Conservation (phyloP, 345 rosid species). For the Mercurialis annua region DNA sequence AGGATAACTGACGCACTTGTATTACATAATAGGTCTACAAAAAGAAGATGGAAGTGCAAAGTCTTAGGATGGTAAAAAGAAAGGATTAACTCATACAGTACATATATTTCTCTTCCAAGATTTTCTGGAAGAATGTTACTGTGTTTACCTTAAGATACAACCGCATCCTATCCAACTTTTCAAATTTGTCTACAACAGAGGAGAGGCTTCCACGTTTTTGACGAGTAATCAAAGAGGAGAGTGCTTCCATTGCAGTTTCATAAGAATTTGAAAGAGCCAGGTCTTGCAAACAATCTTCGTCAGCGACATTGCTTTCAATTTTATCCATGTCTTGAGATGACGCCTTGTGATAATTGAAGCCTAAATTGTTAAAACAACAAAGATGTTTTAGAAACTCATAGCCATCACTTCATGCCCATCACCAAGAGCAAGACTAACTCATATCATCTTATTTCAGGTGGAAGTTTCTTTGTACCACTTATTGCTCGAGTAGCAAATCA, state of each 20-base stretch:
- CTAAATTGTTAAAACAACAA: slow-evolving; percentile 35
- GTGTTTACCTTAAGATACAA: slow-evolving; percentile 67
- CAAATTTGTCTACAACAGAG: slow-evolving; percentile 38
- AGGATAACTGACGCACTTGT: neutral
- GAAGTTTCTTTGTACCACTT: neutral
- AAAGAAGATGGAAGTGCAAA: neutral
- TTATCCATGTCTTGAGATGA: slow-evolving; percentile 40
- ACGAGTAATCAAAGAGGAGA: slow-evolving; percentile 72
- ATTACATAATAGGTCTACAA: neutral
- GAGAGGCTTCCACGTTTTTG: slow-evolving; percentile 54
- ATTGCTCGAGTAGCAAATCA: neutral
- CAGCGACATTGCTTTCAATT: slow-evolving; percentile 24
- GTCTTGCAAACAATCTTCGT: slow-evolving; percentile 35
- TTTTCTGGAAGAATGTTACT: slow-evolving; percentile 1
- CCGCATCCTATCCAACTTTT: slow-evolving; percentile 61
- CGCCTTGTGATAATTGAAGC: slow-evolving; percentile 33
- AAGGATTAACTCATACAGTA: neutral
- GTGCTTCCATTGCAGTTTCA: slow-evolving; percentile 81
- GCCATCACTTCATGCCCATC: neutral
- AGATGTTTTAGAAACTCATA: slow-evolving; percentile 17
- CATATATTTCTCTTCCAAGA: neutral
- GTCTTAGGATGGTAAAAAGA: neutral
- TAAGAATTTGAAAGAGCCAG: slow-evolving; percentile 47
- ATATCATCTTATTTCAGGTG: neutral
- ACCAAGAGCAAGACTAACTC: slow-evolving; percentile 1